These are phyloP conservation scores for Castanopsis chinensis DNA, from an alignment of 306 rosid species.

Conservation along the genomic window DNA sequence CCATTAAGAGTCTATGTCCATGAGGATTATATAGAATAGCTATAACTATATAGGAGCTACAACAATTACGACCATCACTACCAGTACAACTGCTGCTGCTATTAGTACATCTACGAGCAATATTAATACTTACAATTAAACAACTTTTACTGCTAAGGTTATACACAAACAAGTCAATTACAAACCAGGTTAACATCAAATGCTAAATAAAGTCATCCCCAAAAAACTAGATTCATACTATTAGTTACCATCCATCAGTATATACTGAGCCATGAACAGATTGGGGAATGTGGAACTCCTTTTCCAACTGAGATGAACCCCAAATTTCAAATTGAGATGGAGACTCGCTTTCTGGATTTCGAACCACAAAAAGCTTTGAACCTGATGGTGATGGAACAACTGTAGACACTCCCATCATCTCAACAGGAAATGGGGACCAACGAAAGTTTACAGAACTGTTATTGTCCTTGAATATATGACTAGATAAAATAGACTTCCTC, in stretches of 20 bases:
- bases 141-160: constrained; percentile 9
- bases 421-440: constrained; percentile 81
- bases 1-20: constrained; percentile 8
- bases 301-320: constrained; percentile 61
- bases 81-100: constrained; percentile 2
- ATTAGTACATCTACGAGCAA: constrained; percentile 2
- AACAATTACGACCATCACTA: neutral
- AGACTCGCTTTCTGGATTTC: constrained; percentile 54
- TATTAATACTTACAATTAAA: constrained; percentile 5
- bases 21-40: neutral
- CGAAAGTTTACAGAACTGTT: constrained; percentile 41
- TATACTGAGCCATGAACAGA: constrained; percentile 77
- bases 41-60: neutral
- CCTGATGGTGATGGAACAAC: constrained; percentile 82
- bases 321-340: constrained; percentile 66
- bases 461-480: constrained; percentile 45
- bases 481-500: constrained; percentile 51
- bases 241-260: constrained; percentile 66
- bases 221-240: neutral
- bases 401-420: constrained; percentile 57
- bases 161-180: neutral
- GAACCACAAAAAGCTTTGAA: constrained; percentile 59
- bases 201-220: neutral
- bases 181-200: constrained; percentile 7
- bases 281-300: constrained; percentile 69